Base-by-base conservation (phyloP, 495 filamentous ascomycete species). In the Talaromyces stipitatus region DNA sequence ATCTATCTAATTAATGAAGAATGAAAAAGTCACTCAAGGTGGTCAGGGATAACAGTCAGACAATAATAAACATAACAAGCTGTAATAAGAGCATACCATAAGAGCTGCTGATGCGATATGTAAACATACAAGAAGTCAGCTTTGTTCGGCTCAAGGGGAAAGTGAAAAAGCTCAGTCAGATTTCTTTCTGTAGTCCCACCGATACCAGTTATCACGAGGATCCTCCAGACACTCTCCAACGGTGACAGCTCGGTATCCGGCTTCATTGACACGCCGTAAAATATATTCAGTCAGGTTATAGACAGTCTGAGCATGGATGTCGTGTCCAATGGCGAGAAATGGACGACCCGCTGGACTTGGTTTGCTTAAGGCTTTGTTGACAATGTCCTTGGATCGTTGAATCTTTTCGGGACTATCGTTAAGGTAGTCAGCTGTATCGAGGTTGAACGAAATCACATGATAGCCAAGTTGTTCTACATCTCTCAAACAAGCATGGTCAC, bases 401-500 rank as follows among this genome's bases (percentile, higher is more conserved):
- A 91, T 91, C 57, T 76, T 56, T 2, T 61, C 63, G 0, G 83
- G 76, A 28, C 68, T 72, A 56, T 83, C 82, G 54, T 92, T 79
- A 24, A 85, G 73, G 59, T 88, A 95, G 56, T 91, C 89, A 8
- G 84, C 82, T 0, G 90, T 95, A 68, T 95, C 89, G 27, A 95
- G 74, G 58, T 92, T 81, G 62, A 90, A 91, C 61, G 89, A 82
- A 57, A 80, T 71, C 36, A 85, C 75, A 66, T 95, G 89, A 60
- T 95, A 95, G 3, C 90, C 89, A 36, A 92, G 74, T 4, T 69
- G 69, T 16, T 76, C 76, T 63, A 92, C 70, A 33, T 85, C 80
- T 8, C 68, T 70, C 54, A 82, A 71, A 64, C 89, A 92, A 12
- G 71, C 72, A 3, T 75, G 73, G 22, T 75, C 75, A 65, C 89